Conservation (phyloP, 208 protist genomes). For the Sergeia podlipaevii region DNA sequence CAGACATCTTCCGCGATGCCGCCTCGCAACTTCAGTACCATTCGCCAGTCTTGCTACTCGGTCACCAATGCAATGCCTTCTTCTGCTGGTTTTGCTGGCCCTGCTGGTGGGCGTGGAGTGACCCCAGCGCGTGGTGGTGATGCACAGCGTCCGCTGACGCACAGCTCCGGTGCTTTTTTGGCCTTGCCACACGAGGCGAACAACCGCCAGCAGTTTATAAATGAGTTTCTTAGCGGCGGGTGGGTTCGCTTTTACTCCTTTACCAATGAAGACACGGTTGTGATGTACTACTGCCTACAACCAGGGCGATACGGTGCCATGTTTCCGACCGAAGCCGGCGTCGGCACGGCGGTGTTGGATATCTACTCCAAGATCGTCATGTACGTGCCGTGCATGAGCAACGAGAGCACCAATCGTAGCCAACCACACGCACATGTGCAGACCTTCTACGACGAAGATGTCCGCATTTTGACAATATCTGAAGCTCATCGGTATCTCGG, state of each 20-base stretch:
- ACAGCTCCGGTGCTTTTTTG: slow-evolving; percentile 47
- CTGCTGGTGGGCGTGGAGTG: not conserved
- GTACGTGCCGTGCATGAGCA: slow-evolving; percentile 85
- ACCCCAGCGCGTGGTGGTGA: slow-evolving; percentile 2
- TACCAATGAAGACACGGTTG: slow-evolving; percentile 67
- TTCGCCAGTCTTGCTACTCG: slow-evolving; percentile 37
- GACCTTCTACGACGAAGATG: slow-evolving; percentile 87
- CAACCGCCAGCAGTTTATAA: slow-evolving; percentile 75
- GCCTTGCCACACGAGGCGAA: slow-evolving; percentile 67
- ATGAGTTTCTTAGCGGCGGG: slow-evolving; percentile 77
- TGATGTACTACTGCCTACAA: slow-evolving; percentile 88
- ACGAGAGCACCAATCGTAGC: slow-evolving; percentile 75
- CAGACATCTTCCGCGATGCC: slow-evolving; percentile 29
- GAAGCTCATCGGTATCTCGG: slow-evolving; percentile 75
- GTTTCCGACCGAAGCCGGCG: slow-evolving; percentile 74
- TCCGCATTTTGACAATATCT: slow-evolving; percentile 53
- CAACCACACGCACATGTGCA: slow-evolving; percentile 86
- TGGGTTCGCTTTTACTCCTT: slow-evolving; percentile 89
- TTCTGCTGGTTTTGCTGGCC: not conserved
- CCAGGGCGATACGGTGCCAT: slow-evolving; percentile 83
- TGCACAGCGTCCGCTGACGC: slow-evolving; percentile 13
- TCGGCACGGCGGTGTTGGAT: slow-evolving; percentile 81
- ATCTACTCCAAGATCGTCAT: slow-evolving; percentile 77
- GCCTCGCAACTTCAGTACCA: slow-evolving; percentile 28
- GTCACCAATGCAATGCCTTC: slow-evolving; percentile 38